These are phyloP conservation scores for Hylodesmum podocarpum DNA, from an alignment of 306 rosid genomes.

Conservation along the genomic window DNA sequence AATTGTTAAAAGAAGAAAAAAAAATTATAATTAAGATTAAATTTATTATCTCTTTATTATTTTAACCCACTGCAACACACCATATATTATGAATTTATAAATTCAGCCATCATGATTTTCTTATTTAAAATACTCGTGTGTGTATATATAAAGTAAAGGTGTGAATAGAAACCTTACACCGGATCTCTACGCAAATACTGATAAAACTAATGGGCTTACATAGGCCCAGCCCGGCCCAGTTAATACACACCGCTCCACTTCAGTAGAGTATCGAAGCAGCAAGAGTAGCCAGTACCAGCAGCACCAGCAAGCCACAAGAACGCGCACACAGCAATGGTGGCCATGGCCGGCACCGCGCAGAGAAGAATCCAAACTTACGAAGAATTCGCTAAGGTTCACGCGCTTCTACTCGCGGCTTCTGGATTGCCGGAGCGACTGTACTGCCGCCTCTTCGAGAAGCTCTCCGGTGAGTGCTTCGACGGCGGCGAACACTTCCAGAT, in stretches of 20 bases:
- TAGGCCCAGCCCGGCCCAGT: conserved; percentile 5
- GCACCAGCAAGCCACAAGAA: neutral
- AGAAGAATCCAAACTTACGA: conserved; percentile 61
- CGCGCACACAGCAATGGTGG: conserved; percentile 22
- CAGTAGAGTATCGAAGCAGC: no score
- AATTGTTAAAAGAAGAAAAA: no score
- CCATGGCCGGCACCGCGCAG: conserved; percentile 32
- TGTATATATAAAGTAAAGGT: no score
- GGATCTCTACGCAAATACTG: no score
- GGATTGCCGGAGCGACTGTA: conserved; percentile 67
- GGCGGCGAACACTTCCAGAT: conserved; percentile 77
- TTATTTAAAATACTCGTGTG: no score
- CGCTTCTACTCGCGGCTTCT: conserved; percentile 60
- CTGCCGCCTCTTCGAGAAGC: conserved; percentile 69
- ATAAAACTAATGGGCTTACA: neutral
- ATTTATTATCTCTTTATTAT: no score
- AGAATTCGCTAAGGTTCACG: conserved; percentile 77
- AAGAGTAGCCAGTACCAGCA: neutral
- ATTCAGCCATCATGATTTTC: no score
- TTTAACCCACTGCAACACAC: no score
- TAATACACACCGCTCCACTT: neutral
- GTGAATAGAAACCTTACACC: no score
- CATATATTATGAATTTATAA: no score
- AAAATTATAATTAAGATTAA: no score
- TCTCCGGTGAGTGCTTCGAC: conserved; percentile 69